Evolutionary conservation across 495 filamentous ascomycete genomes (phyloP).

Genomic region (Tuber calosporum): DNA sequence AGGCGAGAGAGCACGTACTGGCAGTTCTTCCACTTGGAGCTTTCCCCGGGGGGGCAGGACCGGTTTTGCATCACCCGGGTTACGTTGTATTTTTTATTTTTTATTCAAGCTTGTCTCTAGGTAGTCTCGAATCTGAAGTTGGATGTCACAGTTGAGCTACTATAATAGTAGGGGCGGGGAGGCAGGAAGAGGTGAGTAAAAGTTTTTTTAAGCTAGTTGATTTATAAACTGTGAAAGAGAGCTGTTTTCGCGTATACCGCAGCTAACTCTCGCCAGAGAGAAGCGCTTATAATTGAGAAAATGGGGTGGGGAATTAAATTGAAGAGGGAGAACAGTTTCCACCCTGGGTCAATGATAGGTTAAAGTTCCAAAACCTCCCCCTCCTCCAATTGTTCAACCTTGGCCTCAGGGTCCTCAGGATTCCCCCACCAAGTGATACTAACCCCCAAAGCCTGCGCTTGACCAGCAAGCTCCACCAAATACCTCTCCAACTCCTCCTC

Average conservation of each 20-base stretch:
- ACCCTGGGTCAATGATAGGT: not conserved
- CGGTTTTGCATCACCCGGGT: not conserved
- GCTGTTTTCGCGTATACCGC: not conserved
- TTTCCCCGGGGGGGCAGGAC: no score
- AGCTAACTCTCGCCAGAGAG: not conserved
- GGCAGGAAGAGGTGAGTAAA: not conserved
- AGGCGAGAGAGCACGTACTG: no score
- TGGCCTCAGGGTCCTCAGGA: not conserved
- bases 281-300: not conserved
- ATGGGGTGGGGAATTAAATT: not conserved
- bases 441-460: not conserved
- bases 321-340: not conserved
- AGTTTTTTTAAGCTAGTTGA: not conserved
- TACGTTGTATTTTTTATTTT: no score
- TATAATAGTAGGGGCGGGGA: not conserved
- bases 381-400: not conserved
- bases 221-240: not conserved
- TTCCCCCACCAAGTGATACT: not conserved
- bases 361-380: not conserved
- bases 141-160: not conserved
- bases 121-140: not conserved
- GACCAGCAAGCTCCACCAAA: not conserved
- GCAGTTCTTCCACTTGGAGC: no score
- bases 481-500: not conserved
- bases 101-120: no score